These are phyloP conservation scores for Lentinula detonsa DNA, from an alignment of 768 basidiomycete genomes.

Conservation along the genomic window DNA sequence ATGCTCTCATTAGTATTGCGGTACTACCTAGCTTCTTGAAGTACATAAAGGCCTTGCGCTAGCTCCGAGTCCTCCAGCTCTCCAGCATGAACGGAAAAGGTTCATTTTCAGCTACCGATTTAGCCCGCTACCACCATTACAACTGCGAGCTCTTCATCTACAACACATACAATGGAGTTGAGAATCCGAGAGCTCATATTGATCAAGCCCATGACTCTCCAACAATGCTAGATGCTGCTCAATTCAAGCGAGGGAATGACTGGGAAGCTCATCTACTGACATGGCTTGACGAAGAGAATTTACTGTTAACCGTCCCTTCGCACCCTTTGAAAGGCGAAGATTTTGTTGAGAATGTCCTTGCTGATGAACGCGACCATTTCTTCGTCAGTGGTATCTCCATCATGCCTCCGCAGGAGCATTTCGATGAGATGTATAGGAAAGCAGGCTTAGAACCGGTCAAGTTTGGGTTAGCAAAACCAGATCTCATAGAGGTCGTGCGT, in stretches of 20 bases:
- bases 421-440: conserved; percentile 27
- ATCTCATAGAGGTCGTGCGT: conserved; percentile 39
- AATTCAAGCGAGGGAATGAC: conserved; percentile 35
- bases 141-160: conserved; percentile 43
- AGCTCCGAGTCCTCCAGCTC: not conserved
- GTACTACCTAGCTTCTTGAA: no score
- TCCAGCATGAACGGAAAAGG: conserved; percentile 20
- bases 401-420: conserved; percentile 30
- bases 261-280: conserved; percentile 39
- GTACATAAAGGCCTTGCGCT: no score
- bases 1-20: not conserved
- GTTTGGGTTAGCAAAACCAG: conserved; percentile 44
- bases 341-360: conserved; percentile 34
- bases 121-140: conserved; percentile 39
- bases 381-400: conserved; percentile 39
- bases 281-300: conserved; percentile 32
- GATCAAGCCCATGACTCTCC: not conserved
- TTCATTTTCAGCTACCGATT: conserved; percentile 40
- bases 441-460: conserved; percentile 25
- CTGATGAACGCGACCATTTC: conserved; percentile 37
- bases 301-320: conserved; percentile 35
- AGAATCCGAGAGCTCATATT: not conserved
- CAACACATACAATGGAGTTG: conserved; percentile 28
- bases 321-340: conserved; percentile 24
- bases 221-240: conserved; percentile 27